Percentiles rank a stretch among this genome's conserved stretches.
phyloP scores from a whole-genome alignment of 805 yeast genomes.

The Ogataea ramenticola region DNA sequence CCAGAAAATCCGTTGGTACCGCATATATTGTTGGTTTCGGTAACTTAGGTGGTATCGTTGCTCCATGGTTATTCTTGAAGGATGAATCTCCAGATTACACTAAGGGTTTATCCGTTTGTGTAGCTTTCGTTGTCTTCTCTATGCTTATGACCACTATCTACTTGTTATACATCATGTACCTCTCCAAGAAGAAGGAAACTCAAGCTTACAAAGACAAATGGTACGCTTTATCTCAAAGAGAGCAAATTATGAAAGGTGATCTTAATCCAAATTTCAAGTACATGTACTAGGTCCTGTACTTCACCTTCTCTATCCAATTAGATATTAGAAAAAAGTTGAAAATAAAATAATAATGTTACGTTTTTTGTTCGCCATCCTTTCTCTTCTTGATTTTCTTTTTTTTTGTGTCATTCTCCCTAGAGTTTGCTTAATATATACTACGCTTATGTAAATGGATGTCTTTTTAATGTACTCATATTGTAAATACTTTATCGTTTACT shows the following conservation, averaged over 20 bases:
- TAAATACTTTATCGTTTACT: no score
- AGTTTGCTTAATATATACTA: no score
- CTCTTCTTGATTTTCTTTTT: background rate
- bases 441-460: background rate
- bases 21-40: constrained; percentile 49
- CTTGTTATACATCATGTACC: constrained; percentile 22
- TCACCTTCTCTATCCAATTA: no score
- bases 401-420: background rate
- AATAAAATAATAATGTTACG: no score
- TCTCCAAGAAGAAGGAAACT: constrained; percentile 30
- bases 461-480: background rate
- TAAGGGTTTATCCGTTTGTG: constrained; percentile 42
- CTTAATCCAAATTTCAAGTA: constrained; percentile 39
- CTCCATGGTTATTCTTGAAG: constrained; percentile 43
- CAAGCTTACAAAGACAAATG: constrained; percentile 22
- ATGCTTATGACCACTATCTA: constrained; percentile 27
- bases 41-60: constrained; percentile 49
- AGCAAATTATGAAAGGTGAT: constrained; percentile 27
- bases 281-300: constrained; percentile 26
- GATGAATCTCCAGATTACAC: constrained; percentile 46
- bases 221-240: constrained; percentile 19
- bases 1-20: constrained; percentile 37
- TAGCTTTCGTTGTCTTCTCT: constrained; percentile 40
- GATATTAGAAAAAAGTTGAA: background rate
- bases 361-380: background rate